Percentiles rank a stretch among this genome's conserved stretches.
phyloP scores from a whole-genome alignment of 1,139 yeast genomes.

The Saccharomycopsis phalli region DNA sequence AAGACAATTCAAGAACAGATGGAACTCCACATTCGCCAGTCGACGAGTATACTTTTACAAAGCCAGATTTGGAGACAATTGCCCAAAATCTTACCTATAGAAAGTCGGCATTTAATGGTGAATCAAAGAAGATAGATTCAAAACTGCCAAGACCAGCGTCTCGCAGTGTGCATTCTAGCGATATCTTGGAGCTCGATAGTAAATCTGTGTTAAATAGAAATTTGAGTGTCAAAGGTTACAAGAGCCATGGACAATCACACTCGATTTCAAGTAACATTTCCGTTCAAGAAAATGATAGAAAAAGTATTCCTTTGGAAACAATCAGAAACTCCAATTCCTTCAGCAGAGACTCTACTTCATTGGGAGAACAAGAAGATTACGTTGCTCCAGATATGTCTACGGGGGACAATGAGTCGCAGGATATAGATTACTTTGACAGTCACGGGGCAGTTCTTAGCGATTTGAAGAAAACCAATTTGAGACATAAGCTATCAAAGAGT shows the following conservation, averaged over 20 bases:
- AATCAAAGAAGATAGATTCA: neutral
- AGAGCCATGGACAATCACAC: slow-evolving; percentile 14
- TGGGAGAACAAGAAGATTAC: neutral
- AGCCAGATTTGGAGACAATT: slow-evolving; percentile 16
- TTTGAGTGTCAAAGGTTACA: slow-evolving; percentile 10
- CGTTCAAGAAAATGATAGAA: slow-evolving; percentile 1
- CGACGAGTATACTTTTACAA: slow-evolving; percentile 14
- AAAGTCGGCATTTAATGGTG: slow-evolving; percentile 16
- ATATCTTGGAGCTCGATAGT: neutral
- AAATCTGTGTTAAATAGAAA: neutral
- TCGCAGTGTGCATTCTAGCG: neutral
- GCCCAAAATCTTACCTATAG: slow-evolving; percentile 17
- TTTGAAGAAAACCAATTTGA: slow-evolving; percentile 2
- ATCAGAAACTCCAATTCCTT: neutral
- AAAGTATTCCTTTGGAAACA: neutral
- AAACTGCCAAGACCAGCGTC: too few relatives aligned
- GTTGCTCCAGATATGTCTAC: neutral
- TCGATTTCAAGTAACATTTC: slow-evolving; percentile 17
- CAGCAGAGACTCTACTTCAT: neutral
- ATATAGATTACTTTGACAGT: neutral
- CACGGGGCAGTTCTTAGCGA: neutral
- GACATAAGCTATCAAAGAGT: slow-evolving; percentile 9
- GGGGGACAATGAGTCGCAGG: neutral
- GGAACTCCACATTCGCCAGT: too few relatives aligned
- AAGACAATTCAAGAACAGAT: too few relatives aligned